phyloP scores from a whole-genome alignment of 805 yeast species.

The Candida xiaguanensis region DNA sequence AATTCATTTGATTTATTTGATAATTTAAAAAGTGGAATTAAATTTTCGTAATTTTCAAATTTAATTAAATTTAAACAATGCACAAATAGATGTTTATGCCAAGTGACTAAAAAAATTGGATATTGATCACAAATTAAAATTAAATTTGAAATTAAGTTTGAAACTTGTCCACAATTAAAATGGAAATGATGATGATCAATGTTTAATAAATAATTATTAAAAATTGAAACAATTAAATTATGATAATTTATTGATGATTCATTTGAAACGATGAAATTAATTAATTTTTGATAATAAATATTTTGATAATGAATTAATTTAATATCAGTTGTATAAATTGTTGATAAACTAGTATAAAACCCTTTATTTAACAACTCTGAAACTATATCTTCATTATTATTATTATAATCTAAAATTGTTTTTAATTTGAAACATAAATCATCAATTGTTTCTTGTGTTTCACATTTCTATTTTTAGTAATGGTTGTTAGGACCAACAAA shows the following conservation, averaged over 20 bases:
- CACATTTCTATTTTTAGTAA: slow-evolving; percentile 5
- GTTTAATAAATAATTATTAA: background rate
- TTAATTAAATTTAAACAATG: slow-evolving; percentile 1
- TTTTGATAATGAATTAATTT: slow-evolving; percentile 13
- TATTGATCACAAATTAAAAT: slow-evolving; percentile 9
- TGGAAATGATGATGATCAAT: too few species aligned
- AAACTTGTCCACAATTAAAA: too few species aligned
- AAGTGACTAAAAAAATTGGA: slow-evolving; percentile 16
- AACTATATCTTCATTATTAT: too few species aligned
- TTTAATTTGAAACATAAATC: slow-evolving; percentile 3
- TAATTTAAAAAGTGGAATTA: slow-evolving; percentile 7
- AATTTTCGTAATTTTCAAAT: slow-evolving; percentile 1
- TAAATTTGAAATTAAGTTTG: slow-evolving; percentile 8
- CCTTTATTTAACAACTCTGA: slow-evolving; percentile 7
- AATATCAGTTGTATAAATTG: slow-evolving; percentile 3
- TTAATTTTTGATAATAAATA: slow-evolving; percentile 11
- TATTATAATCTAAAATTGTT: background rate
- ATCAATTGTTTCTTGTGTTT: slow-evolving; percentile 1
- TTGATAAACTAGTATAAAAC: slow-evolving; percentile 9
- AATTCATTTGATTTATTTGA: slow-evolving; percentile 6
- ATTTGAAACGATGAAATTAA: slow-evolving; percentile 7
- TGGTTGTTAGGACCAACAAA: too few species aligned
- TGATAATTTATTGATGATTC: slow-evolving; percentile 5
- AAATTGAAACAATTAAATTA: background rate
- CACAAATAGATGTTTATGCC: background rate